Evolutionary conservation across 345 rosid genomes (phyloP), one percentile per base, ranked within the genome.

Genomic region (Rhizophora mangle): DNA sequence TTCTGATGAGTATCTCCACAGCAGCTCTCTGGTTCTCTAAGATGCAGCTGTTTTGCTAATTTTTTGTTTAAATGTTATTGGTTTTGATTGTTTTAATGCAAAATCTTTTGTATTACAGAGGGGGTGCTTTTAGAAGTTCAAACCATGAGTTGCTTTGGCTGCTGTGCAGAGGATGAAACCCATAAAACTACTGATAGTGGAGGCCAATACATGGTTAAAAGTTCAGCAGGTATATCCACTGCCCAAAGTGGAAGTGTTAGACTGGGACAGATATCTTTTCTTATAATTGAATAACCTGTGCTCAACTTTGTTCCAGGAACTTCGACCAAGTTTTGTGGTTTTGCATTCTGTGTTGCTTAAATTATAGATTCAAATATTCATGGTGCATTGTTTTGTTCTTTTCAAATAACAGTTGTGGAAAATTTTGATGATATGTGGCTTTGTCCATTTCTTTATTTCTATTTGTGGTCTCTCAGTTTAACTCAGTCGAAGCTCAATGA

Each of bases 131-230:
- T 59, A 31, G 65, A 32, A 46, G 64, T 63, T 76, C 72, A 76
- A 82, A 75, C 59, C 73, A 92, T 95, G 97, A 76, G 96, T 67
- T 89, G 97, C 78, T 91, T 95, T 61, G 60, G 91, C 52, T 90
- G 99, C 74, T 95, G 96, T 52, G 85, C 68, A 43, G 97, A 87
- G 53, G 96, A 88, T 81, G 93, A 85, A 69, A 66, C 78, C 73
- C 86, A 81, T 53, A 89, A 83, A 82, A 74, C 85, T 72, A 79
- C 96, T 60, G 93, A 94, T 53, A 74, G 60, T 78, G 91, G 89
- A 66, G 91, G 86, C 47, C 85, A 80, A 2, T 78, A 89, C 71
- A 53, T 78, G 62, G 76, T 79, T 21, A 89, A 87, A 82, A 83
- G 69, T 67, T 85, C 85, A 36, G 82, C 87, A 73, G 96, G 97